Percentiles rank a stretch among this genome's conserved stretches.
Conservation (phyloP, 441 rosid species). For the Viola pubescens region DNA sequence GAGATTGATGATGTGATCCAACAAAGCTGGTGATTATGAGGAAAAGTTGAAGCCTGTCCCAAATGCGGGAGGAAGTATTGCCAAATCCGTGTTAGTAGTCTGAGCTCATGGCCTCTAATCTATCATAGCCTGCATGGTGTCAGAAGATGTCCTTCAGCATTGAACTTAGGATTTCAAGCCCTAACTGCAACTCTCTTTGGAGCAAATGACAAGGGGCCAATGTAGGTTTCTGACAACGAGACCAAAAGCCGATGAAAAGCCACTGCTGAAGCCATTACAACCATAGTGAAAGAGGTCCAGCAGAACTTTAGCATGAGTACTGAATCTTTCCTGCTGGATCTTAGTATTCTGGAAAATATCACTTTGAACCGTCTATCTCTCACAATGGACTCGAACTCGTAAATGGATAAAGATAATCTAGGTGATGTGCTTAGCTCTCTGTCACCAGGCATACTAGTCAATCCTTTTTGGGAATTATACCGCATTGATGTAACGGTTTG, state of each 20-base stretch:
- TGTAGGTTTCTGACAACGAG: constrained; percentile 44
- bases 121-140: not conserved
- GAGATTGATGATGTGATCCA: too few species aligned
- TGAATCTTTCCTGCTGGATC: constrained; percentile 47
- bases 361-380: constrained; percentile 63
- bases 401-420: constrained; percentile 25
- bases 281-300: constrained; percentile 54
- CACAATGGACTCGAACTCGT: constrained; percentile 40
- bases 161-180: constrained; percentile 23
- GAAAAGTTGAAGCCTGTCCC: too few species aligned
- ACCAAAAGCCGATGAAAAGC: constrained; percentile 57
- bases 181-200: constrained; percentile 46
- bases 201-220: constrained; percentile 34
- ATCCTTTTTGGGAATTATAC: constrained; percentile 20
- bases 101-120: not conserved
- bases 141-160: not conserved
- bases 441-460: constrained; percentile 16
- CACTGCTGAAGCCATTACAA: constrained; percentile 47
- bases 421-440: constrained; percentile 37
- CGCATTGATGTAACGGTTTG: constrained; percentile 16
- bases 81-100: too few species aligned
- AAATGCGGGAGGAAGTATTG: too few species aligned
- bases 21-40: too few species aligned
- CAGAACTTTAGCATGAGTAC: constrained; percentile 51
- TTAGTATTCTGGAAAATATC: constrained; percentile 42